phyloP scores from a whole-genome alignment of 2,329 filamentous ascomycete species.

The Fusarium cicatricum region DNA sequence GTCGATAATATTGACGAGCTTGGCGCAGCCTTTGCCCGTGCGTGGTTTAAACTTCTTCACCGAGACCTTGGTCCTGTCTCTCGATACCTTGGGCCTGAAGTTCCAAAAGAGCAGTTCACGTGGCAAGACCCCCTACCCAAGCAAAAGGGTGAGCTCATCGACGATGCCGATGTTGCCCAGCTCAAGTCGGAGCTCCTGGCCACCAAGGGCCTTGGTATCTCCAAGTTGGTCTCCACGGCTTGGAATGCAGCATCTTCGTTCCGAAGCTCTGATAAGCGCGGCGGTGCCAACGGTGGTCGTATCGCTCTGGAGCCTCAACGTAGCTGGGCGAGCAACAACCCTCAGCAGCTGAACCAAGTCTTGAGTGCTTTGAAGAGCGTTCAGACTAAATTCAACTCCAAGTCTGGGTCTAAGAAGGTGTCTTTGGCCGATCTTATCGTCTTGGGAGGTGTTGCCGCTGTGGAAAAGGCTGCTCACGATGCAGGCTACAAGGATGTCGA shows the following conservation, averaged over 20 bases:
- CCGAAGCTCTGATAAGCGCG: constrained; percentile 81
- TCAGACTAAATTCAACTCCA: constrained; percentile 71
- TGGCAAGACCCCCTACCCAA: constrained; percentile 80
- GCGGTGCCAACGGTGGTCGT: constrained; percentile 81
- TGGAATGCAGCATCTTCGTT: constrained; percentile 77
- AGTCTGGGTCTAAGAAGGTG: constrained; percentile 66
- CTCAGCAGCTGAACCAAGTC: constrained; percentile 68
- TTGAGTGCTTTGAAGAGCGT: constrained; percentile 68
- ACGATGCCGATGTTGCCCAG: constrained; percentile 67
- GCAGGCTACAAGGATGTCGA: constrained; percentile 55
- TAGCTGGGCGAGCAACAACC: constrained; percentile 79
- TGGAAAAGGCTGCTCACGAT: constrained; percentile 73
- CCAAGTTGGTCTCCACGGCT: constrained; percentile 70
- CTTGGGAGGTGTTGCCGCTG: constrained; percentile 72
- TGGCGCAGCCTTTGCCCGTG: constrained; percentile 72
- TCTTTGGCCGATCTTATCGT: constrained; percentile 84
- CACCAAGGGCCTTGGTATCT: constrained; percentile 62
- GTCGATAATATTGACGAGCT: constrained; percentile 74
- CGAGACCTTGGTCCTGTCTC: constrained; percentile 78
- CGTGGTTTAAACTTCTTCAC: constrained; percentile 87
- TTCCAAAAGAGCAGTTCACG: constrained; percentile 72
- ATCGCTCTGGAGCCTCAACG: constrained; percentile 78
- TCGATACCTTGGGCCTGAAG: constrained; percentile 78
- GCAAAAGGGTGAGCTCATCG: constrained; percentile 64
- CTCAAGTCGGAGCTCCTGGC: constrained; percentile 75